Base-by-base conservation (phyloP, 345 rosid genomes). In the Luvunga scandens region DNA sequence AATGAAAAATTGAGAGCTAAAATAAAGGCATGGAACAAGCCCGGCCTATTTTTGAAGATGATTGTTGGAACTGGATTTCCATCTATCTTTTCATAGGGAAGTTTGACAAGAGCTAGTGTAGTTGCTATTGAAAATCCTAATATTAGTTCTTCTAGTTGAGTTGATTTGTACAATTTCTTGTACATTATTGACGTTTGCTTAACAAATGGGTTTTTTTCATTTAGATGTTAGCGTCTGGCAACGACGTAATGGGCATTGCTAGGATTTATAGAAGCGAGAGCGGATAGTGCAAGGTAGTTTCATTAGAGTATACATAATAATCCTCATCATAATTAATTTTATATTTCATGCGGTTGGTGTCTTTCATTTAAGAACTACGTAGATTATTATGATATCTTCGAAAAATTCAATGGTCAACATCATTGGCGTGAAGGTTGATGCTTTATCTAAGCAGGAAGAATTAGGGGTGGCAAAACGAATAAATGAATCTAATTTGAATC, bases 61-160 rank as follows among this genome's bases (percentile, higher is more conserved):
- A 68, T 24, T 24, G 55, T 68, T 39, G 71, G 71, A 68, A 68
- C 55, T n/a, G 55, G 71, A 34, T 39, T 68, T 39, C 71, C 53
- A 39, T 39, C 53, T 22, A 68, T 68, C 55, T 68, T 68, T 10
- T 42, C 30, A 50, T 39, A 68, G 42, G 71, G 71, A 68, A 68
- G 53, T 68, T 68, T 68, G 7, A 68, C 53, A 25, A 68, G 71
- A 12, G 31, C 71, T 39, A 68, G 55, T 68, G 71, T 68, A 12
- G 55, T 42, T 68, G 21, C 53, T 22, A 38, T 39, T 4, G 71
- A 68, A 10, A 68, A 39, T 39, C 55, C 71, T n/a, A 68, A 39
- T 10, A 68, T 38, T 42, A 68, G 9, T 68, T 68, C 71, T 39
- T 68, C 71, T 39, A 68, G 0, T 22, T 68, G 71, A 27, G 31